Conservation (phyloP, 345 rosid genomes). For the Jatropha curcas region DNA sequence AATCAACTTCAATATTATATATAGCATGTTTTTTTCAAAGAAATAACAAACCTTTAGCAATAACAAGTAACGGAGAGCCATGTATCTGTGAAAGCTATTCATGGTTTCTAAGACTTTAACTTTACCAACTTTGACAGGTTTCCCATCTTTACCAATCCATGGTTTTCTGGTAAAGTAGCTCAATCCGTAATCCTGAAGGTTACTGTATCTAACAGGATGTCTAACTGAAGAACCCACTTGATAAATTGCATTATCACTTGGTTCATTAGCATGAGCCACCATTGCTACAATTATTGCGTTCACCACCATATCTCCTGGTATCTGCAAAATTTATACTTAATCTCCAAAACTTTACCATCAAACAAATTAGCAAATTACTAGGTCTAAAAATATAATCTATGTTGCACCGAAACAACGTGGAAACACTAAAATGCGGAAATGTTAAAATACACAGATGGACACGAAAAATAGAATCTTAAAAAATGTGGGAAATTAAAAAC, state of each 20-base stretch:
- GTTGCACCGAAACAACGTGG: no score
- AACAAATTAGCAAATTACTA: no score
- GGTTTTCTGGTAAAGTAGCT: conserved; percentile 64
- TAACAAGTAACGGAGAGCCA: conserved; percentile 62
- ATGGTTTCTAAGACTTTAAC: conserved; percentile 49
- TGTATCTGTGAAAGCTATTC: conserved; percentile 72
- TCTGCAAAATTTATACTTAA: conserved; percentile 17
- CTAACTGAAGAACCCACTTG: conserved; percentile 76
- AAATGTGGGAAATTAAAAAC: no score
- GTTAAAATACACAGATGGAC: no score
- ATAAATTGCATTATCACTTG: conserved; percentile 39
- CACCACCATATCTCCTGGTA: conserved; percentile 51
- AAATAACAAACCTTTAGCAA: conserved; percentile 63
- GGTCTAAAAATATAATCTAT: no score
- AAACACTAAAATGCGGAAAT: no score
- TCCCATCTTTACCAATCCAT: conserved; percentile 82
- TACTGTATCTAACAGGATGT: conserved; percentile 42
- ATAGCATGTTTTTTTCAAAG: no score
- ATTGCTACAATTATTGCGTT: conserved; percentile 45
- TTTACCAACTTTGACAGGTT: conserved; percentile 52
- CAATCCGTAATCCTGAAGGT: conserved; percentile 45
- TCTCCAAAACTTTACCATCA: no score
- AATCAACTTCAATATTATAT: no score
- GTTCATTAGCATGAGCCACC: conserved; percentile 28
- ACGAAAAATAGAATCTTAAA: no score